A percentile compares a stretch with the other conserved stretches of the same genome.
Evolutionary conservation across 805 yeast genomes (phyloP).

Genomic region (Isabelozyma pseudorhagii): DNA sequence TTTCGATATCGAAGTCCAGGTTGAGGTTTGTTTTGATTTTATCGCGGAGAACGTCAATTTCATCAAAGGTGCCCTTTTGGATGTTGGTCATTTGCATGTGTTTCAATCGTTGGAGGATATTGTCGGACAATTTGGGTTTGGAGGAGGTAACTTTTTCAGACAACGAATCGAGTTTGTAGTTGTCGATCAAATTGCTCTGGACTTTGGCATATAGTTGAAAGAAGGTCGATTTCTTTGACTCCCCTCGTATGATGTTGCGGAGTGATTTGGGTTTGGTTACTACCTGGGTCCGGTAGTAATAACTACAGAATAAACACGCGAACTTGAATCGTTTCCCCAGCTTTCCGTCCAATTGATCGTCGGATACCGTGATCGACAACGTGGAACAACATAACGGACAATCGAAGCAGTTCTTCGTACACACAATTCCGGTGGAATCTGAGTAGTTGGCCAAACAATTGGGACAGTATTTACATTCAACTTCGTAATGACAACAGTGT

Average conservation of each 20-base stretch:
- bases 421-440: conserved; percentile 15
- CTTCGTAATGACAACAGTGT: conserved; percentile 20
- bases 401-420: conserved; percentile 37
- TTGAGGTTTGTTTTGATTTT: background rate
- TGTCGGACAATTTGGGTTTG: background rate
- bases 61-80: background rate
- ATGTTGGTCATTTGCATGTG: background rate
- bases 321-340: conserved; percentile 36
- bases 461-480: conserved; percentile 32
- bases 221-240: background rate
- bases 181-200: background rate
- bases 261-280: conserved; percentile 42
- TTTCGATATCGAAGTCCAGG: conserved; percentile 1
- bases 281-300: conserved; percentile 30
- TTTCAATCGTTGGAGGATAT: background rate
- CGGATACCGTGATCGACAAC: conserved; percentile 17
- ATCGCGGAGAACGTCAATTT: background rate
- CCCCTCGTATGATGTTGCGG: conserved; percentile 13
- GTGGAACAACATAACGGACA: conserved; percentile 35
- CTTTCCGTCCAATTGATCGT: conserved; percentile 9
- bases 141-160: background rate
- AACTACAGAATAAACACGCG: conserved; percentile 34
- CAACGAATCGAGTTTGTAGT: background rate
- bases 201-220: background rate
- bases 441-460: conserved; percentile 36